These are phyloP conservation scores for Russula compacta DNA, from an alignment of 768 basidiomycete genomes.

Conservation along the genomic window DNA sequence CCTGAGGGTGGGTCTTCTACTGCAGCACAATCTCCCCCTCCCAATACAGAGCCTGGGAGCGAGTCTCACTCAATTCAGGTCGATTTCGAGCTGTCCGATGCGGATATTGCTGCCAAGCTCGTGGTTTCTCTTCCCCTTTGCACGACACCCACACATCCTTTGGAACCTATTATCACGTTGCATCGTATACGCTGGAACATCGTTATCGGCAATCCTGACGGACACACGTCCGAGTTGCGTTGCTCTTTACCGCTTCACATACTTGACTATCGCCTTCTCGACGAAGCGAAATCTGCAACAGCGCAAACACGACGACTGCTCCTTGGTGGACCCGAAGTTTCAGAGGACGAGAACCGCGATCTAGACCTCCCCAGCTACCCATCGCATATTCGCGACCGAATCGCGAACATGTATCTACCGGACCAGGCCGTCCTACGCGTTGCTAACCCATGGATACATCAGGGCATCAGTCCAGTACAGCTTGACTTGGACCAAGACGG, in stretches of 20 bases:
- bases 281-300: conserved; percentile 67
- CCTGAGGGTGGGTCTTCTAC: conserved; percentile 9
- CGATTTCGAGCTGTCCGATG: conserved; percentile 25
- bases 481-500: conserved; percentile 14
- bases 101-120: conserved; percentile 54
- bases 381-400: conserved; percentile 83
- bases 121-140: conserved; percentile 50
- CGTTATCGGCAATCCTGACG: conserved; percentile 75
- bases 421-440: conserved; percentile 56
- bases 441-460: conserved; percentile 50
- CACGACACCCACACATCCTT: conserved; percentile 58
- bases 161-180: conserved; percentile 65
- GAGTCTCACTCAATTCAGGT: conserved; percentile 13
- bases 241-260: conserved; percentile 88
- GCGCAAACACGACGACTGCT: conserved; percentile 69
- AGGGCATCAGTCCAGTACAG: conserved; percentile 34
- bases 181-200: conserved; percentile 81
- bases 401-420: conserved; percentile 67
- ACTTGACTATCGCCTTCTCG: conserved; percentile 60
- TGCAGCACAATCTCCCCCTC: not conserved
- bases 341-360: conserved; percentile 46
- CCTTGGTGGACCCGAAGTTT: conserved; percentile 32
- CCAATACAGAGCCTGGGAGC: not conserved
- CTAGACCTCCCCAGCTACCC: conserved; percentile 81
- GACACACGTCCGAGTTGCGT: conserved; percentile 89